Percentiles rank a stretch among this genome's conserved stretches.
phyloP scores from a whole-genome alignment of 2,329 filamentous ascomycete genomes.

The Fusarium palustre region DNA sequence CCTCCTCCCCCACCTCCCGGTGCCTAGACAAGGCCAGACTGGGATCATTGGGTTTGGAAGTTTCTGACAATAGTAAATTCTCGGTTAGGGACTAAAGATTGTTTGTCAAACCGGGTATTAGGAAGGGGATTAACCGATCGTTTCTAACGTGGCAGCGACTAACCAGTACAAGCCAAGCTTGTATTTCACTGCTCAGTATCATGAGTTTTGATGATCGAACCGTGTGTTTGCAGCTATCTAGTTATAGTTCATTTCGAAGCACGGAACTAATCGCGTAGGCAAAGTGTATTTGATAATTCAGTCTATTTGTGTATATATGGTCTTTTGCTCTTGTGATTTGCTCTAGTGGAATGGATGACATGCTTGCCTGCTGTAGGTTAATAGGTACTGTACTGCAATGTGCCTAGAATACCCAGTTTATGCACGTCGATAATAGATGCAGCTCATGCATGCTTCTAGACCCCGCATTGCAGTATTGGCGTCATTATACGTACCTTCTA shows the following conservation, averaged over 20 bases:
- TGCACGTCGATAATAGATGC: slow-evolving; percentile 33
- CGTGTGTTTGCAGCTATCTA: slow-evolving; percentile 20
- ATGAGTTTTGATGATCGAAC: slow-evolving; percentile 13
- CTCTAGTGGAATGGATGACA: not conserved
- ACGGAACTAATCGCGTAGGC: slow-evolving; percentile 47
- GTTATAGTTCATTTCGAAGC: slow-evolving; percentile 26
- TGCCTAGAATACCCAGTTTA: slow-evolving; percentile 24
- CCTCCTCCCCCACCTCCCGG: slow-evolving; percentile 70
- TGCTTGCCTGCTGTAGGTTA: not conserved
- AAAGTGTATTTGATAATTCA: slow-evolving; percentile 38
- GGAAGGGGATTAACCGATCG: slow-evolving; percentile 15
- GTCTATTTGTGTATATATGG: slow-evolving; percentile 22
- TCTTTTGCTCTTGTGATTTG: not conserved
- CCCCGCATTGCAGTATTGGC: slow-evolving; percentile 37
- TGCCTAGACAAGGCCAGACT: slow-evolving; percentile 52
- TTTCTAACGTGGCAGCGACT: slow-evolving; percentile 37
- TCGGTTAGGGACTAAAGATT: slow-evolving; percentile 11
- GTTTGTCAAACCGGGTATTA: slow-evolving; percentile 5
- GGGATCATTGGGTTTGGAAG: slow-evolving; percentile 3
- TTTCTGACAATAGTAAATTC: slow-evolving; percentile 25
- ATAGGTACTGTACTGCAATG: not conserved
- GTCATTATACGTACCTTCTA: slow-evolving; percentile 37
- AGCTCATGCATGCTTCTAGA: slow-evolving; percentile 37
- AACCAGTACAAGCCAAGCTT: slow-evolving; percentile 33
- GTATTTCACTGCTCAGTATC: slow-evolving; percentile 17